Conservation (phyloP, 2,329 filamentous ascomycete genomes). For the Torrubiella hemipterigena region DNA sequence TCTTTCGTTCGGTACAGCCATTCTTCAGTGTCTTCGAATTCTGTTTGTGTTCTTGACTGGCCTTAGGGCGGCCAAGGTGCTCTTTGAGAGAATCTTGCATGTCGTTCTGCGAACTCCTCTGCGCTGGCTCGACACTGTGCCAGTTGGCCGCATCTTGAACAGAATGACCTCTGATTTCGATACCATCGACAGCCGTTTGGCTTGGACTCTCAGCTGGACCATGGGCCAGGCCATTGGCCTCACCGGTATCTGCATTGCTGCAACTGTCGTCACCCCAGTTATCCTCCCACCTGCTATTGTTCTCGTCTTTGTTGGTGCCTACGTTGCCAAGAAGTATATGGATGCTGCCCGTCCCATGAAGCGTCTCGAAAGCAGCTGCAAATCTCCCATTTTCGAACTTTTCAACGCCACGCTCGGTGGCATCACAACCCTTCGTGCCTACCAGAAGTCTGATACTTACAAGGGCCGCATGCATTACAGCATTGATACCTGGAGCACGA, state of each 20-base stretch:
- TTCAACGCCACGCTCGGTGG: slow-evolving; percentile 64
- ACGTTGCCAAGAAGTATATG: slow-evolving; percentile 51
- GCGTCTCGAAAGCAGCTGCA: slow-evolving; percentile 63
- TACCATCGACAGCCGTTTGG: slow-evolving; percentile 56
- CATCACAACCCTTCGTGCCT: slow-evolving; percentile 64
- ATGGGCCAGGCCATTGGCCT: slow-evolving; percentile 49
- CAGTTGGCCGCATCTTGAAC: slow-evolving; percentile 65
- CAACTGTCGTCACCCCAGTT: slow-evolving; percentile 53
- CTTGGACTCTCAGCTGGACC: slow-evolving; percentile 49
- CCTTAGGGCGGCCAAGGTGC: slow-evolving; percentile 52
- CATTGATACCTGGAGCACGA: slow-evolving; percentile 55
- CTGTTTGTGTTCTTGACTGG: slow-evolving; percentile 53
- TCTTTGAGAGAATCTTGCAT: slow-evolving; percentile 57
- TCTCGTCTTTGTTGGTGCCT: slow-evolving; percentile 44
- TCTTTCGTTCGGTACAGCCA: slow-evolving; percentile 42
- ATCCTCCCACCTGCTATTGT: slow-evolving; percentile 50
- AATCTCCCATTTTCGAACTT: slow-evolving; percentile 70
- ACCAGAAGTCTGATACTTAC: slow-evolving; percentile 56
- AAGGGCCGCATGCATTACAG: slow-evolving; percentile 56
- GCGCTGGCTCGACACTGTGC: slow-evolving; percentile 72
- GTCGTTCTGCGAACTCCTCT: slow-evolving; percentile 59
- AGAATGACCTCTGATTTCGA: slow-evolving; percentile 70
- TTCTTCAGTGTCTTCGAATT: slow-evolving; percentile 51
- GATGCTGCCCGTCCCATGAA: slow-evolving; percentile 64
- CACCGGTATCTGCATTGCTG: slow-evolving; percentile 54